Percentiles rank a stretch among this genome's conserved stretches.
phyloP scores from a whole-genome alignment of 1,139 yeast genomes.

The Pichia sp. region DNA sequence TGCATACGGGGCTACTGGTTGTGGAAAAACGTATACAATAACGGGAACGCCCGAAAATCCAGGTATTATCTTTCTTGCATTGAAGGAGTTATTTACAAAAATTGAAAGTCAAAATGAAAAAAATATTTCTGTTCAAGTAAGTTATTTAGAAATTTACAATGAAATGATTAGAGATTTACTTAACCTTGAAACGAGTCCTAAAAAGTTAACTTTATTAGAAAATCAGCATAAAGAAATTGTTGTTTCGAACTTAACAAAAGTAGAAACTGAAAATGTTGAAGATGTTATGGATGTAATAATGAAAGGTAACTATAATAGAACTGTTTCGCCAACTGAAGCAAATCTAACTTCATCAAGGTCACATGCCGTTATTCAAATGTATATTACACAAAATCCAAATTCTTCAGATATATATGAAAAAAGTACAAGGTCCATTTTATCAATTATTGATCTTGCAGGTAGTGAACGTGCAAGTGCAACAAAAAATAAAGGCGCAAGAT shows the following conservation, averaged over 20 bases:
- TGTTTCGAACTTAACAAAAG: conserved; percentile 68
- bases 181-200: conserved; percentile 33
- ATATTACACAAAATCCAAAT: conserved; percentile 55
- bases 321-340: conserved; percentile 85
- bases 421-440: conserved; percentile 70
- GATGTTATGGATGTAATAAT: conserved; percentile 78
- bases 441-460: conserved; percentile 89
- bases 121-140: conserved; percentile 53
- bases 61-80: conserved; percentile 74
- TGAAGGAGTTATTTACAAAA: conserved; percentile 63
- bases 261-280: conserved; percentile 56
- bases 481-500: conserved; percentile 68
- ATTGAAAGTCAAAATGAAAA: conserved; percentile 46
- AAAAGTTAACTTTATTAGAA: conserved; percentile 57
- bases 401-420: conserved; percentile 54
- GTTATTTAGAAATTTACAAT: conserved; percentile 84
- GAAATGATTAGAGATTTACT: conserved; percentile 80
- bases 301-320: conserved; percentile 67
- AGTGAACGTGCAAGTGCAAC: conserved; percentile 93
- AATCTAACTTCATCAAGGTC: conserved; percentile 87
- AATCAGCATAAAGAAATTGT: conserved; percentile 61
- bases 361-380: conserved; percentile 85
- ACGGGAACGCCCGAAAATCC: conserved; percentile 70
- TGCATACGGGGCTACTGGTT: conserved; percentile 97
- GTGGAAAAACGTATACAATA: conserved; percentile 95